These are phyloP conservation scores for Trichoderma lentiforme DNA, from an alignment of 2,329 filamentous ascomycete genomes.

Conservation along the genomic window DNA sequence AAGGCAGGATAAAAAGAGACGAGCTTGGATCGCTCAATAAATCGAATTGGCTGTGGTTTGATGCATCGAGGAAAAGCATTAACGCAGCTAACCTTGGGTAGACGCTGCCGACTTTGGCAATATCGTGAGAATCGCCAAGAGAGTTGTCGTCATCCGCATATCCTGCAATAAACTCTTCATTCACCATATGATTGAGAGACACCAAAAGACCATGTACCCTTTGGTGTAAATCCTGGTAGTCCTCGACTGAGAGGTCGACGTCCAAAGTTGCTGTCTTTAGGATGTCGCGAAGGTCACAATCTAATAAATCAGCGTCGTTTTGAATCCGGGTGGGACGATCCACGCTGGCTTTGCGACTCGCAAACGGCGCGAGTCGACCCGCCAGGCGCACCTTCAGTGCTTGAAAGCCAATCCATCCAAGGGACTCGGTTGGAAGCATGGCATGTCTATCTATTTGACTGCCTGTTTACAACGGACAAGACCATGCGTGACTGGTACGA, in stretches of 20 bases:
- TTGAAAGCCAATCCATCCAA: constrained; percentile 12
- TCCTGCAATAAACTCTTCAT: neutral
- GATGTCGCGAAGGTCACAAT: constrained; percentile 7
- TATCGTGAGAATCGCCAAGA: neutral
- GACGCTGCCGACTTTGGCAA: neutral
- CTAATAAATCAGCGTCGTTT: constrained; percentile 3
- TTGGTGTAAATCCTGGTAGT: neutral
- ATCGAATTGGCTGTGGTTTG: neutral
- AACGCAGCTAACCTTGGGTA: neutral
- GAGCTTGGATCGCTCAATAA: neutral
- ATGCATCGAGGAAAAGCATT: neutral
- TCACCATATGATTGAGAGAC: neutral
- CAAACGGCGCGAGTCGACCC: neutral
- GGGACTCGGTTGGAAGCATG: constrained; percentile 7
- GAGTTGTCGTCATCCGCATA: neutral
- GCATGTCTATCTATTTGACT: neutral
- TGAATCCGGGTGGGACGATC: neutral
- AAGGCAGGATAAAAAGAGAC: neutral
- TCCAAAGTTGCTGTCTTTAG: neutral
- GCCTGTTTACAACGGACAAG: neutral
- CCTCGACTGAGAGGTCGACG: neutral
- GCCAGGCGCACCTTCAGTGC: constrained; percentile 7
- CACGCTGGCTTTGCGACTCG: neutral
- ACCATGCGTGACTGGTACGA: neutral
- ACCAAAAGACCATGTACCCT: neutral